Percentiles rank a stretch among this genome's conserved stretches.
These are phyloP conservation scores for Wickerhamiella lipophila DNA, from an alignment of 805 yeast genomes.

Conservation along the genomic window DNA sequence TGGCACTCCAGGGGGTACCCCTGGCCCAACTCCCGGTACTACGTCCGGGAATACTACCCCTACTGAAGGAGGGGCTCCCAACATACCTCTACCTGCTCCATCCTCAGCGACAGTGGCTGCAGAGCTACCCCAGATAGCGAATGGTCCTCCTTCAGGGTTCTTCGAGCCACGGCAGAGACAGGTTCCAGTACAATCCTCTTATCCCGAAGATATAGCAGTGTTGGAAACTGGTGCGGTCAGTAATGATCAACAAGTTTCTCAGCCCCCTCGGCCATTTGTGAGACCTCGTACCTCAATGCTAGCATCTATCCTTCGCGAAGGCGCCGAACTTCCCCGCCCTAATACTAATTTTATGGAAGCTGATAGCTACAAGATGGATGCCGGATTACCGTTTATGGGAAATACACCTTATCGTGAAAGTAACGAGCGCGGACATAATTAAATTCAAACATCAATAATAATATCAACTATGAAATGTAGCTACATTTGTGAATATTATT, in stretches of 20 bases:
- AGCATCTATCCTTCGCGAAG: conserved; percentile 11
- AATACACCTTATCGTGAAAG: conserved; percentile 17
- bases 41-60: neutral
- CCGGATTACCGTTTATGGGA: conserved; percentile 9
- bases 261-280: conserved; percentile 14
- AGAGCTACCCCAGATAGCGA: neutral
- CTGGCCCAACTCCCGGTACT: neutral
- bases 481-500: too few species aligned
- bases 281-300: conserved; percentile 13
- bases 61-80: neutral
- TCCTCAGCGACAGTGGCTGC: neutral
- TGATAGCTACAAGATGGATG: conserved; percentile 10
- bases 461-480: too few species aligned
- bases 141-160: conserved; percentile 19
- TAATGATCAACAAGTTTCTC: neutral
- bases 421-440: conserved; percentile 16
- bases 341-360: conserved; percentile 12
- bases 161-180: conserved; percentile 16
- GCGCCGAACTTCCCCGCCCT: conserved; percentile 14
- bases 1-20: neutral
- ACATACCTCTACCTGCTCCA: neutral
- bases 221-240: neutral
- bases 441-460: too few species aligned
- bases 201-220: neutral
- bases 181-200: conserved; percentile 10